Evolutionary conservation across 2,329 filamentous ascomycete species (phyloP).

Genomic region (Pestalotiopsis sp.): DNA sequence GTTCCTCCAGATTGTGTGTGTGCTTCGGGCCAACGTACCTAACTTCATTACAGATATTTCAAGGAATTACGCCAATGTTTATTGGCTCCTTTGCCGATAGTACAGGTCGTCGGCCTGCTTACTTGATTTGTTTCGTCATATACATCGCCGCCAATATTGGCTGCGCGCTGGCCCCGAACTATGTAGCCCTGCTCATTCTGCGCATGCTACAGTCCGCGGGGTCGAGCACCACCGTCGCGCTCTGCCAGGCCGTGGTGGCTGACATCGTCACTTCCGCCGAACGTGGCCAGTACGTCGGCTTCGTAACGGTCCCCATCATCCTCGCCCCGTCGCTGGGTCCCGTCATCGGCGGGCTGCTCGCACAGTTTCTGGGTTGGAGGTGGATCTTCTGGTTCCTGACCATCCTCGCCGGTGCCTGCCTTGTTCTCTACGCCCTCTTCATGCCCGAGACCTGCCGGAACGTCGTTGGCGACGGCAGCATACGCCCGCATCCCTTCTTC

Average conservation of each 20-base stretch:
- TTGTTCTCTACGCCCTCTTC: conserved; percentile 18
- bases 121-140: conserved; percentile 47
- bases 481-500: conserved; percentile 33
- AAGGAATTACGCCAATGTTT: conserved; percentile 54
- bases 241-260: conserved; percentile 55
- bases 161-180: conserved; percentile 46
- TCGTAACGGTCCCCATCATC: conserved; percentile 44
- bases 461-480: conserved; percentile 47
- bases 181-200: conserved; percentile 47
- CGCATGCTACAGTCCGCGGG: conserved; percentile 54
- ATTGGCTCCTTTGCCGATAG: conserved; percentile 52
- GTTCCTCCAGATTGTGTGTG: neutral
- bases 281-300: conserved; percentile 55
- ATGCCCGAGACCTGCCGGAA: conserved; percentile 44
- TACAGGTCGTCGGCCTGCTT: conserved; percentile 48
- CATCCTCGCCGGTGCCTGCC: conserved; percentile 21
- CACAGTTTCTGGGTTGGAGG: conserved; percentile 37
- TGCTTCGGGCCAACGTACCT: neutral
- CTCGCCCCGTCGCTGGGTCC: conserved; percentile 45
- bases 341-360: conserved; percentile 54
- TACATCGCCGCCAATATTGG: conserved; percentile 49
- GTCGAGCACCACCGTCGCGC: conserved; percentile 55
- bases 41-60: conserved; percentile 17
- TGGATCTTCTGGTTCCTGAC: conserved; percentile 28
- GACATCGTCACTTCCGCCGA: conserved; percentile 60